These are phyloP conservation scores for Pythium guiyangense DNA, from an alignment of 352 stramenopile species.

Conservation along the genomic window DNA sequence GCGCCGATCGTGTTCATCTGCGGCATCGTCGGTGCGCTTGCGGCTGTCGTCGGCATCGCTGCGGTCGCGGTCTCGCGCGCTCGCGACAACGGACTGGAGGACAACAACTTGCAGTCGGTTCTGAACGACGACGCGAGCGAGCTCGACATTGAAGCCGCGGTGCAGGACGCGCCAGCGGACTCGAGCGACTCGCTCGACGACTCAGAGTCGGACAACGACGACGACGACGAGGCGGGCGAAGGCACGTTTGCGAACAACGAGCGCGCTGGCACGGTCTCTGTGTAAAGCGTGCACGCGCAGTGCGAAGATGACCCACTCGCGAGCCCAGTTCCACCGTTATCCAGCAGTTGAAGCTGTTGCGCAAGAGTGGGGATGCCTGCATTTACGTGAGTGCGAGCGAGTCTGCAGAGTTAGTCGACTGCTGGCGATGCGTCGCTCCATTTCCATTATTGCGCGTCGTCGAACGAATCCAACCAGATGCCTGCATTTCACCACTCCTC, in stretches of 20 bases:
- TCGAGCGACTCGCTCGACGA: slow-evolving; percentile 35
- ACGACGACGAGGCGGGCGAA: slow-evolving; percentile 43
- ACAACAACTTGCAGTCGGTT: slow-evolving; percentile 31
- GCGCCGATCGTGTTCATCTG: slow-evolving; percentile 58
- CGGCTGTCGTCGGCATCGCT: slow-evolving; percentile 57
- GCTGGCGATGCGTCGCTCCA: not conserved
- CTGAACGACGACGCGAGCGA: slow-evolving; percentile 33
- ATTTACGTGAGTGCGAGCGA: not conserved
- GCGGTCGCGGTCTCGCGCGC: slow-evolving; percentile 39
- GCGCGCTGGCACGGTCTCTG: slow-evolving; percentile 23
- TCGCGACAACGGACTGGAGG: slow-evolving; percentile 17
- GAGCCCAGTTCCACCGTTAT: too few species aligned
- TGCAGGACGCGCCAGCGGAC: slow-evolving; percentile 31
- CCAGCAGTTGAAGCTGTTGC: too few species aligned
- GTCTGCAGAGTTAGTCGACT: not conserved
- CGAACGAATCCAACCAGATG: not conserved
- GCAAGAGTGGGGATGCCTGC: too few species aligned
- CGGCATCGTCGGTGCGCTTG: slow-evolving; percentile 58
- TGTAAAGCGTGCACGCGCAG: not conserved
- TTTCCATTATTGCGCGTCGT: slow-evolving; percentile 1
- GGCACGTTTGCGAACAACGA: slow-evolving; percentile 51
- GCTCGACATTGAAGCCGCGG: slow-evolving; percentile 49
- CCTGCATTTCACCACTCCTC: not conserved
- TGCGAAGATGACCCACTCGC: not conserved
- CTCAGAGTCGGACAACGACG: slow-evolving; percentile 47